Base-by-base conservation (phyloP, 2,329 filamentous ascomycete genomes). In the Dactylellina leptospora region DNA sequence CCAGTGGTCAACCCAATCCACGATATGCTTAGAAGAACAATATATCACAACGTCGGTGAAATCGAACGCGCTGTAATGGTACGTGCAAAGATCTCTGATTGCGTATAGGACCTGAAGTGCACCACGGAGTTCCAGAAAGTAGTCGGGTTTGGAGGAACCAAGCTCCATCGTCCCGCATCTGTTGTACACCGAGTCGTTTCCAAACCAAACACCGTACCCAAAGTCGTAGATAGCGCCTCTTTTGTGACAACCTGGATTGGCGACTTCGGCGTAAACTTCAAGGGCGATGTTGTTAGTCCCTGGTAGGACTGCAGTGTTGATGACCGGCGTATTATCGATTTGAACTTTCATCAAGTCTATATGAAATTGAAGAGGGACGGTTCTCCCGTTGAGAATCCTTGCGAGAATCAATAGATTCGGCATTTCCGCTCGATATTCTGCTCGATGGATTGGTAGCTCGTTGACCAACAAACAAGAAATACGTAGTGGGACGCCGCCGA, bases 401-500 rank as follows among this genome's bases (percentile, higher is more conserved):
- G 36, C 36, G 1, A 55, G 53, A 13, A 72, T 53, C 18, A 72
- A 45, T 40, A 72, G n/a, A 44, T 59, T 27, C 5, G 68, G 68
- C 3, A 58, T 20, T 40, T 62, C 44, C 11, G n/a, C 48, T 4
- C 36, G 1, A 18, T 18, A 23, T 11, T 54, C 47, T 4, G 53
- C 60, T 16, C 59, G 59, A 22, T 72, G 59, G 16, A 72, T 10
- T 0, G 68, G 68, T 9, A 72, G 59, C 2, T 13, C 11, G 18
- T 72, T 53, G 6, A 72, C 68, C n/a, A 72, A 44, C 20, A 72
- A 38, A 13, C 51, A 63, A 4, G 68, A 55, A 16, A 72, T 42
- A 40, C 68, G 68, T 13, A 72, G 53, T 3, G 68, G 68, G 40
- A 72, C 33, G 8, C 68, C 68, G 36, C 68, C 68, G 16, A 72